These are phyloP conservation scores for Phlebiopsis gigantea DNA, from an alignment of 768 basidiomycete species.

Conservation along the genomic window DNA sequence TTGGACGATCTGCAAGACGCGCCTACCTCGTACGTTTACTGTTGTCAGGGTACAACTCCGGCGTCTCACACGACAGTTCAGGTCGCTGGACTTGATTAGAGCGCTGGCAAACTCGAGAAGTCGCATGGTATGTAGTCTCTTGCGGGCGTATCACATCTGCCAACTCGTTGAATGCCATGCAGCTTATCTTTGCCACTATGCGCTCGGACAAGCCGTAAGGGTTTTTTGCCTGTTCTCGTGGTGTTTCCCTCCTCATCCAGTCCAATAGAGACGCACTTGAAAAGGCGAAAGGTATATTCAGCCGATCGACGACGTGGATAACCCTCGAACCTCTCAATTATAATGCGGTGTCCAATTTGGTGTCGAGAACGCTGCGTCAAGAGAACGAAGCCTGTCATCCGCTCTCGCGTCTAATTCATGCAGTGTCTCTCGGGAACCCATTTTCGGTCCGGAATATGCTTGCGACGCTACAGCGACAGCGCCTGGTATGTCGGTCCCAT, in stretches of 20 bases:
- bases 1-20: slow-evolving; percentile 74
- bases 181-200: slow-evolving; percentile 63
- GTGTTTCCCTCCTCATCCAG: background rate
- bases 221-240: background rate
- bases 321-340: slow-evolving; percentile 54
- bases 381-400: slow-evolving; percentile 48
- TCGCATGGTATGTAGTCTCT: slow-evolving; percentile 45
- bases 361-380: slow-evolving; percentile 60
- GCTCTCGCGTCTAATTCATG: slow-evolving; percentile 51
- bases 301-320: slow-evolving; percentile 62
- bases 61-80: too few species aligned
- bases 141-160: background rate
- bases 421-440: slow-evolving; percentile 61
- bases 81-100: slow-evolving; percentile 61
- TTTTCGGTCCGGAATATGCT: slow-evolving; percentile 65
- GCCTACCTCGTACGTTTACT: slow-evolving; percentile 52
- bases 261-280: slow-evolving; percentile 36
- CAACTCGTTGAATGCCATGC: slow-evolving; percentile 3
- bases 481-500: slow-evolving; percentile 39
- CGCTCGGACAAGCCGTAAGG: slow-evolving; percentile 51
- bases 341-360: slow-evolving; percentile 50
- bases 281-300: slow-evolving; percentile 53
- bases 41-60: too few species aligned
- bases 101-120: slow-evolving; percentile 61
- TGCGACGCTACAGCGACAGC: slow-evolving; percentile 57